Evolutionary conservation across 2,329 filamentous ascomycete genomes (phyloP), one percentile per base, ranked within the genome.

Genomic region (Fusarium sp.): DNA sequence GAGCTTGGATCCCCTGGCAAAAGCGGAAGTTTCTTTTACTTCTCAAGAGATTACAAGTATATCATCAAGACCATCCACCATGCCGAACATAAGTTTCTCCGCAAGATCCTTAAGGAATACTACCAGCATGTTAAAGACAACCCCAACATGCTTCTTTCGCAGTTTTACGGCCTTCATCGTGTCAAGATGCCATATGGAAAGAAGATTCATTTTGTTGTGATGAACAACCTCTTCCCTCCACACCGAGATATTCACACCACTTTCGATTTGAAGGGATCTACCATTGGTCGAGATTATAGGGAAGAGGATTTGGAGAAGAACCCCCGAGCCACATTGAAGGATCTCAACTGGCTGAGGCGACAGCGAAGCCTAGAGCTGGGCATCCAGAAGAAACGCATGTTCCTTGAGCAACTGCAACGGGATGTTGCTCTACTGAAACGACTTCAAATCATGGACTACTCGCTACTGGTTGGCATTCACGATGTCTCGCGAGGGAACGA

Each of bases 1-100:
- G 96, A 99, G 79, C 87, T 99, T 59, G 96, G 96, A 35, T 98
- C 96, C 6, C 96, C 96, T 2, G 96, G 96, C 62, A 99, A 99
- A 84, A 97, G 94, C 78, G 96, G 96, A 69, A 98, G 94, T 79
- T 99, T 99, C 83, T 99, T 99, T 82, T 99, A 99, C 84, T 99
- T 98, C 81, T 98, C 96, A 46, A 88, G 96, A 74, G 96, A 99
- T 81, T 99, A 99, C 86, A 98, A 97, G 81, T 99, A 99, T 81
- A 99, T 99, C 81, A 99, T 99, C 87, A 99, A 99, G 82, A 99
- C 96, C 21, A 98, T 99, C 71, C 96, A 99, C 77, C 96, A 98
- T 74, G 89, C 89, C 72, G 96, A 99, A 79, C 92, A 95, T 83
- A 94, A 94, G 75, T 94, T 95, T 68, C 84, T 96, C 47, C 86